phyloP scores from a whole-genome alignment of 371 early-diverging fungal species.

The Vairimorpha ceranae region DNA sequence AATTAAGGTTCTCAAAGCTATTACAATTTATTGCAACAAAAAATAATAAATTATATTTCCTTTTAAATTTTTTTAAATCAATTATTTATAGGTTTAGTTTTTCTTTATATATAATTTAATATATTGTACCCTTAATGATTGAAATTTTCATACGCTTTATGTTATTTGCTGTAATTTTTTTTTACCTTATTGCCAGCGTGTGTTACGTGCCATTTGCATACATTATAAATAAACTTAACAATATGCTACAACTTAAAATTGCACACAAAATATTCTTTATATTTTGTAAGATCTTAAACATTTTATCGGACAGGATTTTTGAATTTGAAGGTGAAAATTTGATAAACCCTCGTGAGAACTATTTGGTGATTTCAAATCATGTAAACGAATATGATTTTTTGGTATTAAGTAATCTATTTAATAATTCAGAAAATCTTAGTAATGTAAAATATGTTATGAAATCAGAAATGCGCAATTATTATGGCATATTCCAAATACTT shows the following conservation, averaged over 20 bases:
- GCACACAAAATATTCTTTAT: background rate
- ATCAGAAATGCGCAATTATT: slow-evolving; percentile 39
- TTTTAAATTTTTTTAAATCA: too few species aligned
- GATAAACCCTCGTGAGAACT: slow-evolving; percentile 2
- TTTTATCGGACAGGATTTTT: background rate
- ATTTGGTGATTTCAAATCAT: slow-evolving; percentile 59
- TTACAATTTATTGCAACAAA: too few species aligned
- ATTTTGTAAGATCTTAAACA: background rate
- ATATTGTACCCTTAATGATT: background rate
- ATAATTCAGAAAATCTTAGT: slow-evolving; percentile 7
- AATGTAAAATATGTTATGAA: slow-evolving; percentile 55
- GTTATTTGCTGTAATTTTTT: background rate
- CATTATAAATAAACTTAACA: background rate
- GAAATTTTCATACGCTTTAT: background rate
- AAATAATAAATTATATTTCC: too few species aligned
- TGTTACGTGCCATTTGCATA: background rate
- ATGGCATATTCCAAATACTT: slow-evolving; percentile 53
- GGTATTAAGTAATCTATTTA: slow-evolving; percentile 38
- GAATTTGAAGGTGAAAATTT: background rate
- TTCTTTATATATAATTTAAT: too few species aligned
- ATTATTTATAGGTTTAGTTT: too few species aligned
- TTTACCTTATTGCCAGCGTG: background rate
- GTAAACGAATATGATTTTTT: slow-evolving; percentile 57
- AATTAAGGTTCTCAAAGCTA: too few species aligned
- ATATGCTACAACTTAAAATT: background rate